phyloP scores from a whole-genome alignment of 768 basidiomycete genomes.

The Rhizopogon sp. region DNA sequence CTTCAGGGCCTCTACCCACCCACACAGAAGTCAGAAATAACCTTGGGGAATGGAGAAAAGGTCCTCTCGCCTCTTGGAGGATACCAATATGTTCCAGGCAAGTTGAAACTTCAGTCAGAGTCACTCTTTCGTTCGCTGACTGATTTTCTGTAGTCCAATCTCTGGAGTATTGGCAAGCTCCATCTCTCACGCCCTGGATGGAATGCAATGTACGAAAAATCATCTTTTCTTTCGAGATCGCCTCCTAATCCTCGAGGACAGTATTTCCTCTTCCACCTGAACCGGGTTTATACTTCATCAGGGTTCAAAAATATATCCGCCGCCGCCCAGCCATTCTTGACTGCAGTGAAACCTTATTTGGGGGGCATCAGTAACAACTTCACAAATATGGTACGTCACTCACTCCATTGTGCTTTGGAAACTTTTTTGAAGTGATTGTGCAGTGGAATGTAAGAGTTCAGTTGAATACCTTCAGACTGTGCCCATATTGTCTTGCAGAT shows the following conservation, averaged over 20 bases:
- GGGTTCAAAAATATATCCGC: conserved; percentile 55
- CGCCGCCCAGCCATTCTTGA: conserved; percentile 56
- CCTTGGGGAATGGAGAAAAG: conserved; percentile 65
- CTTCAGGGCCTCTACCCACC: conserved; percentile 81
- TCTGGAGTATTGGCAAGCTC: conserved; percentile 48
- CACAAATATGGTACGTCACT: conserved; percentile 52
- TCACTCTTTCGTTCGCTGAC: not conserved
- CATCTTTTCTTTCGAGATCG: not conserved
- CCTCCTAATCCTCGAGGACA: not conserved
- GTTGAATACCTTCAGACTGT: not conserved
- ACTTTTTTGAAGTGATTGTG: not conserved
- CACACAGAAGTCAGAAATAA: conserved; percentile 54
- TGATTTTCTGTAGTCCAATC: not conserved
- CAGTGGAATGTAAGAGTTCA: not conserved
- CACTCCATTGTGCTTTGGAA: not conserved
- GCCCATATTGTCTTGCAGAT: conserved; percentile 13
- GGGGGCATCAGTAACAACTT: conserved; percentile 54
- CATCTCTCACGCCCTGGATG: conserved; percentile 71
- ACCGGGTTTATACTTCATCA: conserved; percentile 44
- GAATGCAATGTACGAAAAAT: conserved; percentile 36
- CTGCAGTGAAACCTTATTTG: conserved; percentile 53
- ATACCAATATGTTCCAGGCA: conserved; percentile 67
- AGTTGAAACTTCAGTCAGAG: not conserved
- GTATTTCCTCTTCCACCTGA: conserved; percentile 3
- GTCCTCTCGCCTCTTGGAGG: conserved; percentile 65